Evolutionary conservation across 2,329 filamentous ascomycete species (phyloP), one percentile per base, ranked within the genome.

Genomic region (Anthostomella pinea): DNA sequence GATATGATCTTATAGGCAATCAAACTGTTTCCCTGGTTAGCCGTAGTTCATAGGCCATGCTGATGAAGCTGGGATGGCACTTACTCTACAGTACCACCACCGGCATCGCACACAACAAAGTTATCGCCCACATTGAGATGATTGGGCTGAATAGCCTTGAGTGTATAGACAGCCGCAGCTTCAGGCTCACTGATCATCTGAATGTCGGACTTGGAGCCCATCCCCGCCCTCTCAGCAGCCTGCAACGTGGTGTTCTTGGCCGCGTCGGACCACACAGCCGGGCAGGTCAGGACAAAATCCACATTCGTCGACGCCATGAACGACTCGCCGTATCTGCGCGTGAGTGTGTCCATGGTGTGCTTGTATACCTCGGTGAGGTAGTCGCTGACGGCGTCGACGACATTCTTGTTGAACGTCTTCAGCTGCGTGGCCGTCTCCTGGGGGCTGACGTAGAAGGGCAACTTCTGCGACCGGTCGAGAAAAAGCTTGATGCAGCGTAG

Each of bases 401-500:
- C 85, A 6, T 82, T 89, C 60, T 87, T 87, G 61, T 81, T 79
- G 62, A 77, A 83, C 46, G 77, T 78, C 57, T 81, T 79, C n/a
- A 90, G 72, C 60, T 87, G 83, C 0, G 83, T 81, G 0, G 83
- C 83, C 30, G 85, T 89, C 58, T 90, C 85, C 16, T 87, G 72
- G 6, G 83, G 82, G 51, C 81, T 86, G 43, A 90, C 83, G 49
- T 89, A 91, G 48, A 87, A 85, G 6, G 86, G 86, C 16, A 91
- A 72, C 61, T 87, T 87, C 62, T 90, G 86, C 27, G 83, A 81
- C 15, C 84, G 79, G 59, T 91, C 86, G 22, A 91, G 79, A 55
- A 90, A 89, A 16, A 91, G 74, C 68, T 91, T 91, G 68, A 91
- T 87, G 58, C 86, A 91, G 8, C 85, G 81, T 18, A 91, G 72